A percentile compares a stretch with the other conserved stretches of the same genome.
Evolutionary conservation across 164 flowering plant species (phyloP).

Genomic region (Tetracentron sinense): DNA sequence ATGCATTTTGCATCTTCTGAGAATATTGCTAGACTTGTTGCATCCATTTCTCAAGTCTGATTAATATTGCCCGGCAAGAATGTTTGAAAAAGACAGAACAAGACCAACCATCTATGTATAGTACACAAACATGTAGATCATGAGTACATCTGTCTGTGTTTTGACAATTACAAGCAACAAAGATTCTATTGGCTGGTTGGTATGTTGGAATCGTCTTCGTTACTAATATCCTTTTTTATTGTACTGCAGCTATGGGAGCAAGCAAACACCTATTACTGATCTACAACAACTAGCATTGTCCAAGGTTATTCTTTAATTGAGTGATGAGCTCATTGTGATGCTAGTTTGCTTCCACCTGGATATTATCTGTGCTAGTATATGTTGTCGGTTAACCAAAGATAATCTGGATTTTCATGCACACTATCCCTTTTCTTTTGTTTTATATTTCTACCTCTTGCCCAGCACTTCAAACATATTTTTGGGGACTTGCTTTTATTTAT

Average conservation of each 20-base stretch:
- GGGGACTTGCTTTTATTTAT: background rate
- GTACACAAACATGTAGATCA: background rate
- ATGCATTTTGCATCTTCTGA: background rate
- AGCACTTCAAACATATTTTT: background rate
- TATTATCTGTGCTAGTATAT: background rate
- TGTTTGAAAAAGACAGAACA: background rate
- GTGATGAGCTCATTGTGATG: background rate
- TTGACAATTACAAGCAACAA: background rate
- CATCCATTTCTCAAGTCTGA: background rate
- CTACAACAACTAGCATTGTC: constrained; percentile 38
- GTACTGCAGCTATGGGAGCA: constrained; percentile 83
- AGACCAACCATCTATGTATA: background rate
- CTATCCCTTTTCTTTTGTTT: background rate
- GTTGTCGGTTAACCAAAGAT: background rate
- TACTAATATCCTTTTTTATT: constrained; percentile 15
- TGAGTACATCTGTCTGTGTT: background rate
- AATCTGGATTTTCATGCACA: background rate
- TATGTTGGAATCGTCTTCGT: background rate
- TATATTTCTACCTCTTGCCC: background rate
- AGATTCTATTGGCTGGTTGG: background rate
- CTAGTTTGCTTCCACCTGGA: background rate
- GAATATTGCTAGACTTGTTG: background rate
- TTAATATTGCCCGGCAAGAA: background rate
- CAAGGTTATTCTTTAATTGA: constrained; percentile 36
- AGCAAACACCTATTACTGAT: constrained; percentile 63